These are phyloP conservation scores for Tetrapisispora arboricola DNA, from an alignment of 805 yeast species.

Conservation along the genomic window DNA sequence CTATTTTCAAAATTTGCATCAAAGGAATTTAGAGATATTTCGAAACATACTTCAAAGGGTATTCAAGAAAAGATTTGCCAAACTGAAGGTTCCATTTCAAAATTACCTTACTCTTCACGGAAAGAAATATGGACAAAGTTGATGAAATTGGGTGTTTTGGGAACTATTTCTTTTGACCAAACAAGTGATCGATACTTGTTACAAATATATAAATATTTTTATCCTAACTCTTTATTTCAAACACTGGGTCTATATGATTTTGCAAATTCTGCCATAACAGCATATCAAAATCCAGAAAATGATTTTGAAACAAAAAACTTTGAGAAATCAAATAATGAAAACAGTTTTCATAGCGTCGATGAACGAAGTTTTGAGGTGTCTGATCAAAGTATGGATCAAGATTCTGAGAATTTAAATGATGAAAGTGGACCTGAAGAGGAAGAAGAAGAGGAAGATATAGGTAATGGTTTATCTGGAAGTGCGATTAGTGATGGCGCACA, in stretches of 20 bases:
- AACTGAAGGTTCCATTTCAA: background rate
- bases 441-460: background rate
- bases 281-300: background rate
- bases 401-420: background rate
- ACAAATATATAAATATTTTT: conserved; percentile 25
- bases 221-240: conserved; percentile 10
- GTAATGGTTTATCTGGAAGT: background rate
- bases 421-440: background rate
- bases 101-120: conserved; percentile 3
- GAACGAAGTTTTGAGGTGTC: conserved; percentile 4
- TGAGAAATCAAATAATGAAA: conserved; percentile 1
- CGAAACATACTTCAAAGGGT: background rate
- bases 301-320: background rate
- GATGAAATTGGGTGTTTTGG: conserved; percentile 24
- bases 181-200: conserved; percentile 24
- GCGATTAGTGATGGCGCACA: conserved; percentile 2
- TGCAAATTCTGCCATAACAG: background rate
- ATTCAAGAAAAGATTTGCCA: background rate
- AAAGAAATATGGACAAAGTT: conserved; percentile 27
- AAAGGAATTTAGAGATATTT: background rate
- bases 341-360: conserved; percentile 1
- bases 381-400: conserved; percentile 6
- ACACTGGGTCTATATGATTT: background rate
- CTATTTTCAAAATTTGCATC: conserved; percentile 14
- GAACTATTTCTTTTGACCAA: conserved; percentile 24